Percentiles rank a stretch among this genome's conserved stretches.
Evolutionary conservation across 106 monocot genomes (phyloP).

Genomic region (Dioscorea alata): DNA sequence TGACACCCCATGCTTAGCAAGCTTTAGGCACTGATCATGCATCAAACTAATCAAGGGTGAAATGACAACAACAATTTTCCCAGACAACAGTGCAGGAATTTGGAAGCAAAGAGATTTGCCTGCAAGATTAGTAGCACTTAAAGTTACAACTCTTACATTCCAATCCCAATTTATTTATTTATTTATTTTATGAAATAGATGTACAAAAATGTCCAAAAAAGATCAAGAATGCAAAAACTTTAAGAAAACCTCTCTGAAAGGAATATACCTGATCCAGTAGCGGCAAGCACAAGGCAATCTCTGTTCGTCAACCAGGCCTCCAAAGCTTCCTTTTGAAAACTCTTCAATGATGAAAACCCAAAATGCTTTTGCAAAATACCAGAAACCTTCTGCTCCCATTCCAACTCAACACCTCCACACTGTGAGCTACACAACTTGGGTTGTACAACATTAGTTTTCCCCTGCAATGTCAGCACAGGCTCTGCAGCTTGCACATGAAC

Average conservation of each 20-base stretch:
- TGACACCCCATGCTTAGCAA: constrained; percentile 72
- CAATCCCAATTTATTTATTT: too few relatives aligned
- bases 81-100: constrained; percentile 78
- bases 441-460: background rate
- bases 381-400: constrained; percentile 37
- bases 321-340: constrained; percentile 86
- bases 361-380: constrained; percentile 61
- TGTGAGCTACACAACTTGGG: background rate
- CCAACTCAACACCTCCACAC: constrained; percentile 9
- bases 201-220: background rate
- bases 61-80: constrained; percentile 78
- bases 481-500: constrained; percentile 13
- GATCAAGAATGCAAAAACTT: background rate
- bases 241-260: too few relatives aligned
- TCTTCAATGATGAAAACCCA: constrained; percentile 72
- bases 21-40: constrained; percentile 96
- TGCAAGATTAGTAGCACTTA: constrained; percentile 25
- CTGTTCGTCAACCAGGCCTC: constrained; percentile 59
- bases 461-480: background rate
- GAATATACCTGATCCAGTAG: constrained; percentile 85
- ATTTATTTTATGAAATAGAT: too few relatives aligned
- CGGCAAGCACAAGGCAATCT: constrained; percentile 91
- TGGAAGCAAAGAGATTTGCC: constrained; percentile 99
- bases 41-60: constrained; percentile 99
- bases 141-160: background rate